Evolutionary conservation across 2,329 filamentous ascomycete species (phyloP).

Genomic region (Hirsutella thompsonii): DNA sequence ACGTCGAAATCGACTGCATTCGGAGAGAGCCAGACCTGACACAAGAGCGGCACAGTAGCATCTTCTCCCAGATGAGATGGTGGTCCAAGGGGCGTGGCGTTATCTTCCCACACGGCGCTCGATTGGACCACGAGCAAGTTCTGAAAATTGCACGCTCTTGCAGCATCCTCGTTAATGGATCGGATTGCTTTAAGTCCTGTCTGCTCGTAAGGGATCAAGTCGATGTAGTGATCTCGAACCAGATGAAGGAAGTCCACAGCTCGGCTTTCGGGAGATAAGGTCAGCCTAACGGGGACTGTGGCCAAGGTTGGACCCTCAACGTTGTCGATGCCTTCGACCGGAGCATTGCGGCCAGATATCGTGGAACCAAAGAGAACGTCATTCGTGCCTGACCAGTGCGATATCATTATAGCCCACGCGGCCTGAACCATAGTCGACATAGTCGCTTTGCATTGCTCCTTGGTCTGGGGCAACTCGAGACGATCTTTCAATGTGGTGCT

Average conservation of each 20-base stretch:
- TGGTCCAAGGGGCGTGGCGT: background rate
- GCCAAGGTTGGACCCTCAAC: constrained; percentile 15
- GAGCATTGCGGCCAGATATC: constrained; percentile 13
- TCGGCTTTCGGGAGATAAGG: constrained; percentile 1
- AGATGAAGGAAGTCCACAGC: constrained; percentile 8
- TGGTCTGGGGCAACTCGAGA: background rate
- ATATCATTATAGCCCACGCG: constrained; percentile 11
- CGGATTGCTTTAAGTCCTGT: constrained; percentile 1
- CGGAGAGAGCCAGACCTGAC: background rate
- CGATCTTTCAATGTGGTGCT: background rate
- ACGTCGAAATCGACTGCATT: background rate
- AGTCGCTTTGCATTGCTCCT: background rate
- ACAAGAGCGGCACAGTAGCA: constrained; percentile 1
- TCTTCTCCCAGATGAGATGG: constrained; percentile 1
- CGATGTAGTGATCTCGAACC: constrained; percentile 8
- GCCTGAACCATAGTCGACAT: constrained; percentile 9
- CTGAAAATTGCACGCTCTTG: constrained; percentile 1
- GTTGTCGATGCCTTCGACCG: constrained; percentile 10
- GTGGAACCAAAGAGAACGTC: constrained; percentile 13
- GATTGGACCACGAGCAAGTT: constrained; percentile 1
- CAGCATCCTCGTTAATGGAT: background rate
- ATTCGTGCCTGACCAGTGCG: constrained; percentile 5
- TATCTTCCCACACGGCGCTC: background rate
- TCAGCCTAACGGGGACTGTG: constrained; percentile 12
- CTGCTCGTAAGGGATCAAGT: constrained; percentile 6